A percentile compares a stretch with the other conserved stretches of the same genome.
phyloP scores from a whole-genome alignment of 495 filamentous ascomycete genomes.

The Neurospora sp. region DNA sequence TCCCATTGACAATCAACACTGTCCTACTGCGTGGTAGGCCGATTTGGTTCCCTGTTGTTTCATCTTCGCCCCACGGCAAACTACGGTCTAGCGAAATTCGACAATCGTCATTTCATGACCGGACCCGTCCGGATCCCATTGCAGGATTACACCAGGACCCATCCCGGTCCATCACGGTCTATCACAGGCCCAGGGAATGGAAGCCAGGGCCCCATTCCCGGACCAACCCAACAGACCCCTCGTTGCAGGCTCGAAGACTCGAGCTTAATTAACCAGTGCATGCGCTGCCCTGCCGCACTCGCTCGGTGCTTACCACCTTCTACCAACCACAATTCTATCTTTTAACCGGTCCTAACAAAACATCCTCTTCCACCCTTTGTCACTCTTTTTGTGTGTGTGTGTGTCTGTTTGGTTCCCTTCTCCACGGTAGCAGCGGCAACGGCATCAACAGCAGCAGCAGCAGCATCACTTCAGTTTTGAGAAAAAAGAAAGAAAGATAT shows the following conservation, averaged over 20 bases:
- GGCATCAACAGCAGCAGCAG: not conserved
- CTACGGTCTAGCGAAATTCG: constrained; percentile 20
- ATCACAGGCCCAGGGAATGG: not conserved
- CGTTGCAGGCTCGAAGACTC: not conserved
- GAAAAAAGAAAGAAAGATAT: not conserved
- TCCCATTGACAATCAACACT: not conserved
- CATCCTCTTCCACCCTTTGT: not conserved
- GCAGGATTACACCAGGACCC: not conserved
- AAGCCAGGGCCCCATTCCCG: not conserved
- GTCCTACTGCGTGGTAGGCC: not conserved
- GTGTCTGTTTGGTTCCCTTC: not conserved
- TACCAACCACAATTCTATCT: not conserved
- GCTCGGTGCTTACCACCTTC: not conserved
- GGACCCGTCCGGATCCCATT: not conserved
- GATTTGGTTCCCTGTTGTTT: not conserved
- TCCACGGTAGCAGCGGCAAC: not conserved
- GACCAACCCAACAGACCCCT: not conserved
- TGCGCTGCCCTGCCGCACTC: not conserved
- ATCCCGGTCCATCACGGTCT: not conserved
- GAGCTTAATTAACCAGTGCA: not conserved
- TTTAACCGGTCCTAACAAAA: not conserved
- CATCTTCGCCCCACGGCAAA: constrained; percentile 15
- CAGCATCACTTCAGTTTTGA: not conserved
- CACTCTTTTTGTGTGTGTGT: not conserved
- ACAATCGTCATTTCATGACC: constrained; percentile 1